Conservation (phyloP, 2,329 filamentous ascomycete species). For the Trichoderma sp. region DNA sequence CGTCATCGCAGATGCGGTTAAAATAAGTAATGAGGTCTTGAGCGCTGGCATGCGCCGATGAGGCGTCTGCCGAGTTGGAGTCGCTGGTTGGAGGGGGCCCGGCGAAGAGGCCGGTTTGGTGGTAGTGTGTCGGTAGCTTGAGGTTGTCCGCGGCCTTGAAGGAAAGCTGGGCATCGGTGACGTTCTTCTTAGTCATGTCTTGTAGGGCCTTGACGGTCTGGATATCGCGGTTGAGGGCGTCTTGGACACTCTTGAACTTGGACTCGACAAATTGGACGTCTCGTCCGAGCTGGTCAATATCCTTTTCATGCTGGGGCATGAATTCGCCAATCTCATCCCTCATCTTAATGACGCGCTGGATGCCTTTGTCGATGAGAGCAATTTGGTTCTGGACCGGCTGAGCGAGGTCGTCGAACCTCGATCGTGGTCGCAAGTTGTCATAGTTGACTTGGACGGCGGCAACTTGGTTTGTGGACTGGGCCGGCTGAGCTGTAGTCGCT, state of each 20-base stretch:
- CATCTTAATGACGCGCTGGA: slow-evolving; percentile 76
- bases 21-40: slow-evolving; percentile 50
- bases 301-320: slow-evolving; percentile 57
- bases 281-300: slow-evolving; percentile 50
- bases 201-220: slow-evolving; percentile 65
- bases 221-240: slow-evolving; percentile 57
- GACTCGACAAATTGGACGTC: slow-evolving; percentile 53
- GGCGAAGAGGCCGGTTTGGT: slow-evolving; percentile 49
- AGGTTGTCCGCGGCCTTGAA: slow-evolving; percentile 76
- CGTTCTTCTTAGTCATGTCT: slow-evolving; percentile 61
- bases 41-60: slow-evolving; percentile 42
- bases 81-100: slow-evolving; percentile 36
- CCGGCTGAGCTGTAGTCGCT: slow-evolving; percentile 35
- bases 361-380: slow-evolving; percentile 74
- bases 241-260: slow-evolving; percentile 49
- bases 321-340: slow-evolving; percentile 75
- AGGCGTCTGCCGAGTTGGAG: slow-evolving; percentile 37
- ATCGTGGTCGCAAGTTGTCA: slow-evolving; percentile 78
- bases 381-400: slow-evolving; percentile 80
- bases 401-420: slow-evolving; percentile 86
- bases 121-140: slow-evolving; percentile 64
- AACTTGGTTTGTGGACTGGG: slow-evolving; percentile 52
- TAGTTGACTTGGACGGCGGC: slow-evolving; percentile 78
- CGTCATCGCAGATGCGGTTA: slow-evolving; percentile 47
- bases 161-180: slow-evolving; percentile 68